Base-by-base conservation (phyloP, 352 stramenopile genomes). In the Aphanomyces stellatus region DNA sequence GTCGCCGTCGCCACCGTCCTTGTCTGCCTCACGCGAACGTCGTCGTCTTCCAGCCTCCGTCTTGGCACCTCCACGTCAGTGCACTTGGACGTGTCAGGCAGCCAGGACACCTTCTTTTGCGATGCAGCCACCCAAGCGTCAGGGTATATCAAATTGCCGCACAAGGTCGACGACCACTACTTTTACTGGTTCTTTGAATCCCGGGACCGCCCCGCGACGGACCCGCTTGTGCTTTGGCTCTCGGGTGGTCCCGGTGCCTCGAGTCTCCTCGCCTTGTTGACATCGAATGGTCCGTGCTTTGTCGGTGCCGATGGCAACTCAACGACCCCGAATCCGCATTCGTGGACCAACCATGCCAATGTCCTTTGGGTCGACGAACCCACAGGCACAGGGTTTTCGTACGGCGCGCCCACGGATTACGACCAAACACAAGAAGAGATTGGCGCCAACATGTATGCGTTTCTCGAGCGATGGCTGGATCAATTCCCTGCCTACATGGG, bases 401-500 rank as follows among this genome's bases (percentile, higher is more conserved):
- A 69, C 46, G 31, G 34, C 25, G 41, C 43, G 24, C 31, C 59
- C 22, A 43, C 37, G 4, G 70, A 71, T 13, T 88, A 81, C 59
- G 41, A 73, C 19, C 79, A 55, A 33, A 73, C 72, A 48, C 78
- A 90, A 72, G 68, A 74, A 15, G 40, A 70, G 17, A 69, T 74
- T 2, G 76, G 80, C 3, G 19, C 34, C 1, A 78, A 86, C 53
- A 90, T 87, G 64, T 69, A 78, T 25, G 37, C 51, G 10, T 65
- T 77, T 1, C 67, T 90, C 34, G 53, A 79, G 51, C 71, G 73
- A 17, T 84, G 94, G 64, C 72, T 92, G 22, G 65, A 78, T 30
- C 66, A 92, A 37, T 88, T 80, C 59, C 15, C 57, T 40, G 63
- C 79, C 0, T 96, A 92, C 78, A 66, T 74, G 5, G 69, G 87